Conservation (phyloP, 495 filamentous ascomycete species). For the Cercophora samala region DNA sequence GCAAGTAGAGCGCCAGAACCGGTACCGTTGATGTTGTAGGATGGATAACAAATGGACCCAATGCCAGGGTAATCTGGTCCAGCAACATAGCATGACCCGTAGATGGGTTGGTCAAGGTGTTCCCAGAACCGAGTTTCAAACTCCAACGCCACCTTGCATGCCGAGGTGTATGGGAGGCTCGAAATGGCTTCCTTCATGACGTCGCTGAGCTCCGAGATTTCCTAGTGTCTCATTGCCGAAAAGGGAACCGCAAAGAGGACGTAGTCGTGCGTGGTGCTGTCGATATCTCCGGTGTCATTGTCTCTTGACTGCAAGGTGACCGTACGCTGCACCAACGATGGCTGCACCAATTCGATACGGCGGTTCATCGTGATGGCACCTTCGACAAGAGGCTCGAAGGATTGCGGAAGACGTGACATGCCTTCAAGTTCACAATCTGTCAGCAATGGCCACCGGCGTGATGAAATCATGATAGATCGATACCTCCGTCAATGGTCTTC, state of each 20-base stretch:
- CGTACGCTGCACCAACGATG: constrained; percentile 42
- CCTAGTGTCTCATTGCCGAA: constrained; percentile 53
- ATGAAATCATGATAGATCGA: neutral
- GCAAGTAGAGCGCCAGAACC: constrained; percentile 60
- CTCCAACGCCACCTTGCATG: constrained; percentile 65
- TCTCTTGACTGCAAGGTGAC: constrained; percentile 25
- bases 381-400: constrained; percentile 59
- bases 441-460: neutral
- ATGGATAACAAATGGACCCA: constrained; percentile 60
- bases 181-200: constrained; percentile 57
- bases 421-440: constrained; percentile 1
- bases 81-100: constrained; percentile 56
- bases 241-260: constrained; percentile 62
- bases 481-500: constrained; percentile 60
- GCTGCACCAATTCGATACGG: constrained; percentile 48
- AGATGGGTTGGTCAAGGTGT: constrained; percentile 56
- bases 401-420: constrained; percentile 56
- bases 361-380: constrained; percentile 52
- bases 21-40: constrained; percentile 59
- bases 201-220: constrained; percentile 35
- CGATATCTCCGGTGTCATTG: constrained; percentile 42
- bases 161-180: constrained; percentile 52
- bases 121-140: constrained; percentile 69
- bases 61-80: constrained; percentile 56
- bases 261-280: constrained; percentile 56